Evolutionary conservation across 2,329 filamentous ascomycete genomes (phyloP).

Genomic region (Venturiaceae sp.): DNA sequence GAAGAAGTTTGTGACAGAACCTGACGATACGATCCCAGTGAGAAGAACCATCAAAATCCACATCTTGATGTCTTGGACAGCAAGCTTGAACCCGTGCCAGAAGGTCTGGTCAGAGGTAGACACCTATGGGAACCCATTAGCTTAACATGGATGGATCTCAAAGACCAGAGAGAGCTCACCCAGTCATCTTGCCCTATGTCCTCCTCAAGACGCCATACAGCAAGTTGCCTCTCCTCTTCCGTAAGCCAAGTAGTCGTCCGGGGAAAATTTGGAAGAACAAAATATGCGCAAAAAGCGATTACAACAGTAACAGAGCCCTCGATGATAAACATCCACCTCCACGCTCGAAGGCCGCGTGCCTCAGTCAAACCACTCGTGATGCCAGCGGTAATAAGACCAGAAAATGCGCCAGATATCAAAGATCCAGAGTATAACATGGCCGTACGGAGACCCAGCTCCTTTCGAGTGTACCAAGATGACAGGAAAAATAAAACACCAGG

Average conservation of each 20-base stretch:
- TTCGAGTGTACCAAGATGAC: slow-evolving; percentile 58
- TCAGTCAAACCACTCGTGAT: slow-evolving; percentile 58
- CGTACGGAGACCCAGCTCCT: slow-evolving; percentile 56
- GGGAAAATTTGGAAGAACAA: slow-evolving; percentile 60
- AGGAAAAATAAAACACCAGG: slow-evolving; percentile 56
- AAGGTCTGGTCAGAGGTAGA: slow-evolving; percentile 24
- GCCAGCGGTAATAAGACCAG: slow-evolving; percentile 48
- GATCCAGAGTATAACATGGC: slow-evolving; percentile 59
- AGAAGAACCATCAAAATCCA: slow-evolving; percentile 28
- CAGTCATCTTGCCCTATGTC: slow-evolving; percentile 31
- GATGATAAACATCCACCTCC: slow-evolving; percentile 61
- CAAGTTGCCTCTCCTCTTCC: slow-evolving; percentile 27
- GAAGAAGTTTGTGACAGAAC: slow-evolving; percentile 34
- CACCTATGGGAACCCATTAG: no score
- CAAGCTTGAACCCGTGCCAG: slow-evolving; percentile 30
- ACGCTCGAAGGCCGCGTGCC: slow-evolving; percentile 46
- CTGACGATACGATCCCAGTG: slow-evolving; percentile 26
- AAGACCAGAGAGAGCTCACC: no score
- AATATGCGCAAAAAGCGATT: slow-evolving; percentile 47
- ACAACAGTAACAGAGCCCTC: slow-evolving; percentile 57
- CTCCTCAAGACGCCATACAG: slow-evolving; percentile 24
- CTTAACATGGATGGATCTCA: no score
- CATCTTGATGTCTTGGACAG: slow-evolving; percentile 27
- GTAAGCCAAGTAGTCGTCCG: slow-evolving; percentile 31
- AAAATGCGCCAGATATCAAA: slow-evolving; percentile 62